Evolutionary conservation across 805 yeast species (phyloP), one percentile per base, ranked within the genome.

Genomic region (Metschnikowia vanudenii): DNA sequence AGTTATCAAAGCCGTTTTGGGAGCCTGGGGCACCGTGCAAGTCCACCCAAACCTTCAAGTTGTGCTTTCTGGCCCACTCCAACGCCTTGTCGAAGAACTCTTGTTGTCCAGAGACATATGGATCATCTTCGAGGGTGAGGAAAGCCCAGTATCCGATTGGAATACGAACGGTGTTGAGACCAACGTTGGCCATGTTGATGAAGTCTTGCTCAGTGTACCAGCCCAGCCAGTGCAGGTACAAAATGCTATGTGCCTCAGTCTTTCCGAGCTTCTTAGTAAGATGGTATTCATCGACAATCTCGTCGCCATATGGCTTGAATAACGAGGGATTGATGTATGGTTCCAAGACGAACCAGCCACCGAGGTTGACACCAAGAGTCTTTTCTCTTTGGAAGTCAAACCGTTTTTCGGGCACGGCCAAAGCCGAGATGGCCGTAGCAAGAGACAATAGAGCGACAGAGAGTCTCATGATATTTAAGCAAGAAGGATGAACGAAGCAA

Each of bases 121-220:
- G 96, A 63, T 91, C 97, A 44, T 71, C 72, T 17, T 73, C 78
- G 37, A 79, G 69, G 7, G 66, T 59, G 39, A 74, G 61, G 64
- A 87, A 88, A 9, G 96, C 96, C 98, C 98, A 92, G 70, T 91
- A 91, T 10, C 97, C 97, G 45, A 91, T 80, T 37, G 98, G 97
- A 49, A 91, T 84, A 59, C 97, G 81, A 17, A 89, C 96, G 54
- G 84, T 73, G 67, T 91, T 92, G 53, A 91, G 73, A 1, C 96
- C 96, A 45, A 72, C 73, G 11, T 56, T 59, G 4, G 75, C 74
- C 43, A 91, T 87, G 44, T 71, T 61, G 41, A 65, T 54, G 57
- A 92, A 83, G 64, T 91, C 97, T 18, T 64, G 58, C 64, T 86
- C 96, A 8, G 84, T 82, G 62, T 80, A 78, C 81, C 86, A 91